phyloP scores from a whole-genome alignment of 352 stramenopile species.

The Pythium volutum region DNA sequence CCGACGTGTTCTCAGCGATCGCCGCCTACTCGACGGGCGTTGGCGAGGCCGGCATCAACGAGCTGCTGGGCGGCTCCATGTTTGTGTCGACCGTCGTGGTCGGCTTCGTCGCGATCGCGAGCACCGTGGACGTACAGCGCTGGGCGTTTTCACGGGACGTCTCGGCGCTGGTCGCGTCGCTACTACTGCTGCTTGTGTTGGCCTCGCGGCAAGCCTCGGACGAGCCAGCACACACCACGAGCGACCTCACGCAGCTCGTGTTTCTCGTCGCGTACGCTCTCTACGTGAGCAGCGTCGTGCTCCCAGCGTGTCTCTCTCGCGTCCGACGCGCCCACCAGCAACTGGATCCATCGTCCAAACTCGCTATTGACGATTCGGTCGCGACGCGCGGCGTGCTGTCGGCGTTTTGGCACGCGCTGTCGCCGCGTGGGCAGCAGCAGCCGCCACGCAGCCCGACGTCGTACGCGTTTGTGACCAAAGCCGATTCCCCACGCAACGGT shows the following conservation, averaged over 20 bases:
- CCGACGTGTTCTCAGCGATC: constrained; percentile 94
- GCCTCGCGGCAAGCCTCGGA: neutral
- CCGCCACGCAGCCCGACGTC: constrained; percentile 26
- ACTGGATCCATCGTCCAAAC: neutral
- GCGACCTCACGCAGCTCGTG: constrained; percentile 35
- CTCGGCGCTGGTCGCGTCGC: constrained; percentile 40
- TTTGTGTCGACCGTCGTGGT: constrained; percentile 95
- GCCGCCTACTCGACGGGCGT: constrained; percentile 79
- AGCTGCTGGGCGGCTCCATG: constrained; percentile 93
- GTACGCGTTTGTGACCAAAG: constrained; percentile 50
- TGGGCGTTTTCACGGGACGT: constrained; percentile 70
- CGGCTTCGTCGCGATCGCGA: constrained; percentile 81
- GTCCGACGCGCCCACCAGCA: constrained; percentile 14
- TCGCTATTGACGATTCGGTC: neutral
- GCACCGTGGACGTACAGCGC: constrained; percentile 52
- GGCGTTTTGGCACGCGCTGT: constrained; percentile 76
- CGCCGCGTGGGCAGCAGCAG: constrained; percentile 26
- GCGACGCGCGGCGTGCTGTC: constrained; percentile 41
- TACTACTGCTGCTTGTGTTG: constrained; percentile 45
- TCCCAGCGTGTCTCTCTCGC: constrained; percentile 46
- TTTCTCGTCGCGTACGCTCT: constrained; percentile 49
- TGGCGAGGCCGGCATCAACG: constrained; percentile 85
- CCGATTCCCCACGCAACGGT: neutral
- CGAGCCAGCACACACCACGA: constrained; percentile 10
- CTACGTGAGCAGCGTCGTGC: constrained; percentile 60